Conservation (phyloP, 2,329 filamentous ascomycete genomes). For the Stachybotrys echinatus region DNA sequence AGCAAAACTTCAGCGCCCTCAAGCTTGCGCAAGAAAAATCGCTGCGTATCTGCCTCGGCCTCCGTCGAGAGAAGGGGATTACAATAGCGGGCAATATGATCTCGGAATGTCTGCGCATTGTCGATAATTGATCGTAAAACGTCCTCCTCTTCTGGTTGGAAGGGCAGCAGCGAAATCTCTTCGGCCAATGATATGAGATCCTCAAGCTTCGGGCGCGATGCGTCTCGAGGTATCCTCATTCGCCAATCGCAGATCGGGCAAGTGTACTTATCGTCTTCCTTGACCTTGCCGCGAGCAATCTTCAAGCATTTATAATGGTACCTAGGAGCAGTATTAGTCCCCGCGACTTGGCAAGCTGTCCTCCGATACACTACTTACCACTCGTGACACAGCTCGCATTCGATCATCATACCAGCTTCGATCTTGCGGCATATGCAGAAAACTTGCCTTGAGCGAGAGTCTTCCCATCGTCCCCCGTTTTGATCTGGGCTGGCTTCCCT, state of each 20-base stretch:
- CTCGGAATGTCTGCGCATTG: slow-evolving; percentile 77
- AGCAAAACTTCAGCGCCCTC: slow-evolving; percentile 94
- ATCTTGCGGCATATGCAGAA: slow-evolving; percentile 94
- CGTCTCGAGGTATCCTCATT: slow-evolving; percentile 93
- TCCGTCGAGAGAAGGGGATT: slow-evolving; percentile 76
- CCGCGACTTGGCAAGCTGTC: slow-evolving; percentile 7
- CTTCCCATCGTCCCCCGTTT: slow-evolving; percentile 50
- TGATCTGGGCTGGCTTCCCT: slow-evolving; percentile 64
- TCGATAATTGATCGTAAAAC: slow-evolving; percentile 81
- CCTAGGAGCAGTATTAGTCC: slow-evolving; percentile 48
- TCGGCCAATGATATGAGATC: slow-evolving; percentile 80
- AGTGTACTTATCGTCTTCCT: slow-evolving; percentile 97
- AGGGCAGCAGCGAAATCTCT: slow-evolving; percentile 75
- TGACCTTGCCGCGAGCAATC: slow-evolving; percentile 94
- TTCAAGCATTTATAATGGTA: slow-evolving; percentile 98
- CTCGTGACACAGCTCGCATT: slow-evolving; percentile 96
- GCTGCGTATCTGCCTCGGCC: slow-evolving; percentile 81
- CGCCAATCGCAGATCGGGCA: slow-evolving; percentile 98
- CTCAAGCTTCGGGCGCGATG: slow-evolving; percentile 89
- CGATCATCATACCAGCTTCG: slow-evolving; percentile 99
- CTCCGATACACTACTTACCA: slow-evolving; percentile 66
- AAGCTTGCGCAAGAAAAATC: slow-evolving; percentile 95
- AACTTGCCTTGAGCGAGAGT: slow-evolving; percentile 67
- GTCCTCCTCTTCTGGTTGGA: slow-evolving; percentile 93
- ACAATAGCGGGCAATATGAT: slow-evolving; percentile 74